These are phyloP conservation scores for Thalia dealbata DNA, from an alignment of 176 grass and related monocot genomes.

Conservation along the genomic window DNA sequence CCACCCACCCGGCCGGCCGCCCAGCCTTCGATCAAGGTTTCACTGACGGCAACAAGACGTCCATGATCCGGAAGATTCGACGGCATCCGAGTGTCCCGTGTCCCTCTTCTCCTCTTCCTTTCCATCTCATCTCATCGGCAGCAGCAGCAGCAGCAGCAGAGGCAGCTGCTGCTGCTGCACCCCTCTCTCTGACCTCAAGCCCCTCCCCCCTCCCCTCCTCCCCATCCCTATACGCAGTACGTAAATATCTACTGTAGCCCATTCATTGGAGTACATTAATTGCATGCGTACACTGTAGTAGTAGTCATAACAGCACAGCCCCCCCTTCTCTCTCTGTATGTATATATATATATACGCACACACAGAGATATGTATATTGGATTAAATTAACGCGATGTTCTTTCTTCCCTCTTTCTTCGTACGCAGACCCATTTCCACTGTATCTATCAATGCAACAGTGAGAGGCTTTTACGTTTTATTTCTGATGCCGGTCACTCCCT, in stretches of 20 bases:
- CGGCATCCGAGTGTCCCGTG: background rate
- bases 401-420: too few relatives aligned
- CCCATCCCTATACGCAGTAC: background rate
- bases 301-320: too few relatives aligned
- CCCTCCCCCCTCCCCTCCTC: background rate
- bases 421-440: background rate
- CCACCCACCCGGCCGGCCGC: background rate
- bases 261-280: background rate
- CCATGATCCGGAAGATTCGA: background rate
- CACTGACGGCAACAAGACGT: slow-evolving; percentile 3
- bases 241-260: background rate
- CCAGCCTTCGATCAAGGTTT: background rate
- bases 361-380: too few relatives aligned
- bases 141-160: too few relatives aligned
- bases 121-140: too few relatives aligned
- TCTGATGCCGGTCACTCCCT: background rate
- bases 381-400: too few relatives aligned
- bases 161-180: too few relatives aligned
- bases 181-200: too few relatives aligned
- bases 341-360: too few relatives aligned
- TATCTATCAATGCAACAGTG: background rate
- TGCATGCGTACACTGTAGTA: background rate
- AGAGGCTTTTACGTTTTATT: background rate
- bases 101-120: too few relatives aligned
- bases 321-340: too few relatives aligned